phyloP scores from a whole-genome alignment of 129 eudicot genomes.

The Chrysanthemum seticuspe region DNA sequence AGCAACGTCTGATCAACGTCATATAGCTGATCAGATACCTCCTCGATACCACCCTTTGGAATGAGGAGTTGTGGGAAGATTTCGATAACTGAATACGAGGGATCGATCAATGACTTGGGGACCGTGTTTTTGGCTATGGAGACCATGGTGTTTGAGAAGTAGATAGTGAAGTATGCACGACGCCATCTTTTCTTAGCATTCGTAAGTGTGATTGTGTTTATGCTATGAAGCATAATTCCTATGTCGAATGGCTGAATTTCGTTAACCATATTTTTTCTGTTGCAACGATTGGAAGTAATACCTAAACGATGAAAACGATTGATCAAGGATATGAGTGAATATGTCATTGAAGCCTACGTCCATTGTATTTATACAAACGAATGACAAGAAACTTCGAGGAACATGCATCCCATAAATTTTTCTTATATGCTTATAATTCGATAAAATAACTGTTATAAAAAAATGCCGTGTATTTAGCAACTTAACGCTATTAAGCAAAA shows the following conservation, averaged over 20 bases:
- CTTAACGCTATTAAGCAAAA: too few relatives aligned
- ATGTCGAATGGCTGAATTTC: slow-evolving; percentile 21
- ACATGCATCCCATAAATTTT: too few relatives aligned
- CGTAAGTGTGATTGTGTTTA: slow-evolving; percentile 37
- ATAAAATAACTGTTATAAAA: too few relatives aligned
- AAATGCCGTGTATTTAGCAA: too few relatives aligned
- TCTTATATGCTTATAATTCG: too few relatives aligned
- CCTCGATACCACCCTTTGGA: background rate
- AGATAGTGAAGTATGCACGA: slow-evolving; percentile 48
- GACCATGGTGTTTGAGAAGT: slow-evolving; percentile 44
- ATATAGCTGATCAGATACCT: too few relatives aligned
- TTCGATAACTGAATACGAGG: slow-evolving; percentile 41
- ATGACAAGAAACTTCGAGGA: too few relatives aligned
- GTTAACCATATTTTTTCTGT: background rate
- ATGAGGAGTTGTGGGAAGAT: slow-evolving; percentile 19
- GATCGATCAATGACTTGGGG: slow-evolving; percentile 22
- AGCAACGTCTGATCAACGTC: slow-evolving; percentile 41
- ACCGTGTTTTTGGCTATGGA: slow-evolving; percentile 34
- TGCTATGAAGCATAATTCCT: slow-evolving; percentile 36
- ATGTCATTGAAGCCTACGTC: background rate
- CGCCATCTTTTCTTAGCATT: slow-evolving; percentile 74
- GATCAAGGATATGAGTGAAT: background rate
- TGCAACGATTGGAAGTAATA: background rate
- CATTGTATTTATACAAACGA: too few relatives aligned
- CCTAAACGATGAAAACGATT: too few relatives aligned